Conservation (phyloP, 805 yeast genomes). For the Sungouiella blattae region DNA sequence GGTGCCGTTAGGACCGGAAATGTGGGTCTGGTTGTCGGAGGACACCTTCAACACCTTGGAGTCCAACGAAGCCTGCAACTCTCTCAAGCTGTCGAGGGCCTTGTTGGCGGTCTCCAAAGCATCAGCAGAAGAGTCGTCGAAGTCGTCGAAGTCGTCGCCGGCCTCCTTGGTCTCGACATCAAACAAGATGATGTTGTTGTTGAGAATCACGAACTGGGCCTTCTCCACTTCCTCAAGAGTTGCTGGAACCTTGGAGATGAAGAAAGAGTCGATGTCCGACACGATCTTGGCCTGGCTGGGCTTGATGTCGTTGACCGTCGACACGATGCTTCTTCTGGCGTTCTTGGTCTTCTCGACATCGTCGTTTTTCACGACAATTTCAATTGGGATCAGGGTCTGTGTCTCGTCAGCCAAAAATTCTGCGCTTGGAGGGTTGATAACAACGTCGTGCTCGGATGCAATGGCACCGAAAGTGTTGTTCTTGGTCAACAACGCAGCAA, state of each 20-base stretch:
- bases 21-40: constrained; percentile 51
- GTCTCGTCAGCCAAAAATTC: constrained; percentile 36
- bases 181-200: constrained; percentile 50
- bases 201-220: constrained; percentile 57
- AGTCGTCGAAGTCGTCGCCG: constrained; percentile 52
- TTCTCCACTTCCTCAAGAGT: constrained; percentile 39
- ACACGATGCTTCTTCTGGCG: constrained; percentile 71
- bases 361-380: constrained; percentile 50
- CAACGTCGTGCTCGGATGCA: constrained; percentile 33
- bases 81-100: constrained; percentile 56
- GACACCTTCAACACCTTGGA: constrained; percentile 51
- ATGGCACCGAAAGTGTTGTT: constrained; percentile 46
- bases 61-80: constrained; percentile 51
- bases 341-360: constrained; percentile 49
- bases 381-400: constrained; percentile 49
- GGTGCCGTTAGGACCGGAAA: constrained; percentile 59
- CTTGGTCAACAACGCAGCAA: constrained; percentile 63
- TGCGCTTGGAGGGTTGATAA: constrained; percentile 38
- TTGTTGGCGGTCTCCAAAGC: constrained; percentile 52
- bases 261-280: constrained; percentile 64
- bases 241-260: constrained; percentile 43
- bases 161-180: constrained; percentile 42
- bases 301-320: constrained; percentile 64
- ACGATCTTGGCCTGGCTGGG: constrained; percentile 62
- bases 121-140: constrained; percentile 58